Conservation (phyloP, 768 basidiomycete genomes). For the Psilocybe cubensis region DNA sequence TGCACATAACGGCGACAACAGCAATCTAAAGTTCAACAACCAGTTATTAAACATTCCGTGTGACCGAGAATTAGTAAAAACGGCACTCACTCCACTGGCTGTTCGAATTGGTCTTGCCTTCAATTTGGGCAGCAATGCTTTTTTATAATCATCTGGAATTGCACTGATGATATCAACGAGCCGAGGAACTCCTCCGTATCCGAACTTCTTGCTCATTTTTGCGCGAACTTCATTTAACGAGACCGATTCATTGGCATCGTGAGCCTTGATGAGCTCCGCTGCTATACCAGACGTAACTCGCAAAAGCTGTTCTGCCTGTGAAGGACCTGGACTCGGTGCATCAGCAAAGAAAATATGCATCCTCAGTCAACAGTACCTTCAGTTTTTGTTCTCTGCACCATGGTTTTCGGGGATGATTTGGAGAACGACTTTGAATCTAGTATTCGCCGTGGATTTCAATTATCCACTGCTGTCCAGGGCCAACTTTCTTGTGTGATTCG, state of each 20-base stretch:
- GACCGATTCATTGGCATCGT: slow-evolving; percentile 76
- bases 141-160: slow-evolving; percentile 97
- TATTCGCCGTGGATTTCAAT: neutral
- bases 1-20: slow-evolving; percentile 99
- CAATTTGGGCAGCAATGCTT: slow-evolving; percentile 85
- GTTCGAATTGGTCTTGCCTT: slow-evolving; percentile 95
- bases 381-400: slow-evolving; percentile 25
- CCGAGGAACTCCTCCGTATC: slow-evolving; percentile 84
- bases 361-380: slow-evolving; percentile 10
- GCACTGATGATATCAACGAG: slow-evolving; percentile 98
- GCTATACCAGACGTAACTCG: slow-evolving; percentile 95
- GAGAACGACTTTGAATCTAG: neutral
- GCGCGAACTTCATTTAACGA: slow-evolving; percentile 89
- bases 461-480: neutral
- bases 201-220: slow-evolving; percentile 89
- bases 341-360: neutral
- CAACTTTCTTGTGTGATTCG: neutral
- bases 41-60: neutral
- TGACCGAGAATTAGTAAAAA: neutral
- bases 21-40: slow-evolving; percentile 70
- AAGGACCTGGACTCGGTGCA: slow-evolving; percentile 53
- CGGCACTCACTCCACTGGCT: slow-evolving; percentile 81
- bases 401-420: neutral
- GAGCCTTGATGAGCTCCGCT: slow-evolving; percentile 87
- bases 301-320: slow-evolving; percentile 89